Evolutionary conservation across 768 basidiomycete genomes (phyloP).

Genomic region (Termitomyces eurrhizus): DNA sequence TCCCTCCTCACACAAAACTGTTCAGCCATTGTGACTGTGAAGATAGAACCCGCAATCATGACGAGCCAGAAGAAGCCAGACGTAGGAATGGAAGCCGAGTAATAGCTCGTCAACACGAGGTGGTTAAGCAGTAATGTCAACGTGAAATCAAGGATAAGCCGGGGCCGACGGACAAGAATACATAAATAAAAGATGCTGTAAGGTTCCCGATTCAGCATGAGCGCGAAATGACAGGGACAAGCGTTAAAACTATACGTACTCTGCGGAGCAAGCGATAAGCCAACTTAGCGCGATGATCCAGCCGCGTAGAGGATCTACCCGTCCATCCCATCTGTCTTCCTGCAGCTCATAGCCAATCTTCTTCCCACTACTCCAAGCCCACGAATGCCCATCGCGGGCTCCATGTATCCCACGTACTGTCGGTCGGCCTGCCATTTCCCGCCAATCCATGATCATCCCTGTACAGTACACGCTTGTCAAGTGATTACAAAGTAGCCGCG

Average conservation of each 20-base stretch:
- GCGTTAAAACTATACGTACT: conserved; percentile 54
- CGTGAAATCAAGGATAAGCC: conserved; percentile 92
- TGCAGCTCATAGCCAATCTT: conserved; percentile 60
- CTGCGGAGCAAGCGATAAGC: conserved; percentile 75
- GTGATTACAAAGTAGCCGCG: background rate
- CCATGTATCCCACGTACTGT: conserved; percentile 68
- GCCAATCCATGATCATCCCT: conserved; percentile 98
- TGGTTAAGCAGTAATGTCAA: conserved; percentile 91
- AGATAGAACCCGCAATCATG: conserved; percentile 62
- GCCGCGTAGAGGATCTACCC: conserved; percentile 73
- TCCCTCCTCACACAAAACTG: conserved; percentile 89
- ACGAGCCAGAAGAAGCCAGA: conserved; percentile 93
- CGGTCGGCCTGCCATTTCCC: conserved; percentile 85
- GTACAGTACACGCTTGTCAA: background rate
- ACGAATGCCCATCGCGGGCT: conserved; percentile 60
- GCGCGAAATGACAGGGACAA: background rate
- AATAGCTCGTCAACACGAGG: conserved; percentile 91
- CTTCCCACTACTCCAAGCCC: conserved; percentile 80
- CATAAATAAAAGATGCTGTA: conserved; percentile 76
- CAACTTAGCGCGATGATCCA: conserved; percentile 91
- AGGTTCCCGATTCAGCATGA: background rate
- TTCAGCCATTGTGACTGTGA: conserved; percentile 80
- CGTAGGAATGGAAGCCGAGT: conserved; percentile 76
- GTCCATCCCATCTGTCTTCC: conserved; percentile 59
- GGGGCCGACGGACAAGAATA: conserved; percentile 83